Conservation (phyloP, 2,329 filamentous ascomycete genomes). For the Fusarium nanum region DNA sequence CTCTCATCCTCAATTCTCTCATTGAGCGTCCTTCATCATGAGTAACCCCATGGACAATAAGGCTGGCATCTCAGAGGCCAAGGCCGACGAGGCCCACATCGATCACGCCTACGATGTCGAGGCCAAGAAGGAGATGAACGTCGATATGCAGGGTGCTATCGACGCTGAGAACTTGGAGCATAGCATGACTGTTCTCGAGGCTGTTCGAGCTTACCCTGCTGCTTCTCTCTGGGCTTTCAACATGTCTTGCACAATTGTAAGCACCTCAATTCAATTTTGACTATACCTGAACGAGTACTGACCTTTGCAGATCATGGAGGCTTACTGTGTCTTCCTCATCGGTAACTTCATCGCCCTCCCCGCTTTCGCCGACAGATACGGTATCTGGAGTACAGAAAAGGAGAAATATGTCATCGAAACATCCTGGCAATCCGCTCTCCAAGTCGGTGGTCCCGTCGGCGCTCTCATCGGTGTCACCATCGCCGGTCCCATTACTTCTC, state of each 20-base stretch:
- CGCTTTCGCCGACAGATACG: constrained; percentile 54
- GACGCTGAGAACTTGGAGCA: constrained; percentile 57
- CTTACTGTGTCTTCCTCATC: constrained; percentile 62
- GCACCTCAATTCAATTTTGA: constrained; percentile 15
- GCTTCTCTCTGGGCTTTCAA: constrained; percentile 61
- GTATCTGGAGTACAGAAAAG: constrained; percentile 42
- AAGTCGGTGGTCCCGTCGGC: constrained; percentile 50
- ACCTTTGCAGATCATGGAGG: constrained; percentile 59
- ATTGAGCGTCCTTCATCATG: constrained; percentile 38
- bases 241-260: constrained; percentile 63
- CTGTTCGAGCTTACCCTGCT: constrained; percentile 56
- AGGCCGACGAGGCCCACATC: constrained; percentile 18
- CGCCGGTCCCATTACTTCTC: constrained; percentile 53
- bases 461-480: constrained; percentile 53
- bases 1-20: background rate
- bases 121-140: constrained; percentile 29
- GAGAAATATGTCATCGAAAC: constrained; percentile 53
- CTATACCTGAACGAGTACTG: too few relatives aligned
- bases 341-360: constrained; percentile 59
- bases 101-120: constrained; percentile 40
- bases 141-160: constrained; percentile 41
- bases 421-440: constrained; percentile 55
- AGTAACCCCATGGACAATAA: constrained; percentile 24
- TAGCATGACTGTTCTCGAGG: constrained; percentile 54
- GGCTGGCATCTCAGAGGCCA: constrained; percentile 27